These are phyloP conservation scores for Betula pendula DNA, from an alignment of 306 rosid species.

Conservation along the genomic window DNA sequence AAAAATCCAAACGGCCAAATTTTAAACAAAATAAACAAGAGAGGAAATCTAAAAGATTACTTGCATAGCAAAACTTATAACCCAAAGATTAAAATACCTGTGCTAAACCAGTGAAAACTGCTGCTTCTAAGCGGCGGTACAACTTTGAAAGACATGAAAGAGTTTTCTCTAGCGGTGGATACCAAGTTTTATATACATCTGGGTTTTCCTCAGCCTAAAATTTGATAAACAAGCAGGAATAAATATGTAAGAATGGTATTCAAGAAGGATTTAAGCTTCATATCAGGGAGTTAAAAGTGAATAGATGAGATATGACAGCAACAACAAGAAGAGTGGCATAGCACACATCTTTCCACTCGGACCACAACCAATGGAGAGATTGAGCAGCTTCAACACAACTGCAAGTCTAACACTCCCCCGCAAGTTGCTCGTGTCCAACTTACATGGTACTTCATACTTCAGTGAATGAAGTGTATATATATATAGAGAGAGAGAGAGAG, in stretches of 20 bases:
- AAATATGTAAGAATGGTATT: slow-evolving; percentile 12
- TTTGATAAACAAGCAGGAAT: slow-evolving; percentile 22
- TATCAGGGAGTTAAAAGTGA: slow-evolving; percentile 2
- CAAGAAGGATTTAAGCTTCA: slow-evolving; percentile 11
- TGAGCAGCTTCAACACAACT: background rate
- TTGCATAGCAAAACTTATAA: slow-evolving; percentile 16
- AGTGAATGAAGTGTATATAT: background rate
- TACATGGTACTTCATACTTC: background rate
- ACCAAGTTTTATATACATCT: slow-evolving; percentile 76
- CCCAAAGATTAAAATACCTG: slow-evolving; percentile 61
- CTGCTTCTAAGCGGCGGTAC: slow-evolving; percentile 89
- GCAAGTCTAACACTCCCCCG: background rate
- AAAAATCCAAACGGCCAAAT: slow-evolving; percentile 19
- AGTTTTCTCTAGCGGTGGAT: slow-evolving; percentile 94
- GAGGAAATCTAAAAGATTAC: slow-evolving; percentile 9
- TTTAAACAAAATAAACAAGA: slow-evolving; percentile 24
- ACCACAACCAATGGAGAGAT: background rate
- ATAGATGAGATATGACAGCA: slow-evolving; percentile 17
- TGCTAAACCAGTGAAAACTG: slow-evolving; percentile 94
- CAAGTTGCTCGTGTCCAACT: background rate
- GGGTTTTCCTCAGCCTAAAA: slow-evolving; percentile 76
- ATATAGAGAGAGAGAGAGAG: too few relatives aligned
- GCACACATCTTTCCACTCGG: background rate
- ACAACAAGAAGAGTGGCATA: slow-evolving; percentile 18
- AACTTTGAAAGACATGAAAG: slow-evolving; percentile 90